Conservation (phyloP, 2,329 filamentous ascomycete species). For the Aspergillus flavus region DNA sequence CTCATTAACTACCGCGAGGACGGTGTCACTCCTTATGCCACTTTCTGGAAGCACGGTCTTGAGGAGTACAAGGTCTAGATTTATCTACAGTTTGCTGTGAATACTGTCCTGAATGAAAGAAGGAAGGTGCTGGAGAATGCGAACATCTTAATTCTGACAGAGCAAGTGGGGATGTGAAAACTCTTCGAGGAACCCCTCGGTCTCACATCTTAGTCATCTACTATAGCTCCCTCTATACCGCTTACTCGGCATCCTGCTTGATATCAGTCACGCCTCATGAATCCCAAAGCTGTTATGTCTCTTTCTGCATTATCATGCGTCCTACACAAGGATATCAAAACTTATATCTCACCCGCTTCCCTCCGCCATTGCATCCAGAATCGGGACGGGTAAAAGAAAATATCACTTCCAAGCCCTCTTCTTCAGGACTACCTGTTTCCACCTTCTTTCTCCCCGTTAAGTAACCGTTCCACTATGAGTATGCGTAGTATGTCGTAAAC, state of each 20-base stretch:
- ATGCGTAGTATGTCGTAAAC: background rate
- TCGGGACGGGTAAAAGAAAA: background rate
- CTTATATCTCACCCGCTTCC: background rate
- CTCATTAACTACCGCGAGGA: conserved; percentile 98
- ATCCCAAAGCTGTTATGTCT: conserved; percentile 31
- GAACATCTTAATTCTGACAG: conserved; percentile 5
- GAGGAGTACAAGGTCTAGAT: conserved; percentile 85
- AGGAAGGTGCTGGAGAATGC: conserved; percentile 20
- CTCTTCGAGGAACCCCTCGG: background rate
- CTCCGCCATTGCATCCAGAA: background rate
- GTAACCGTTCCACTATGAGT: background rate
- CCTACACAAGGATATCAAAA: background rate
- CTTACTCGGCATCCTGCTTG: conserved; percentile 34
- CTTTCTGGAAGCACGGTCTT: conserved; percentile 94
- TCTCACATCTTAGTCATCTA: conserved; percentile 7
- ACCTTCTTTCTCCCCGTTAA: background rate
- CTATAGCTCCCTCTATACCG: conserved; percentile 23
- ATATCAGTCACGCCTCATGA: conserved; percentile 42
- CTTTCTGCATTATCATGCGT: conserved; percentile 2
- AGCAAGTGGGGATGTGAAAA: background rate
- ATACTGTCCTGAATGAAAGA: conserved; percentile 26
- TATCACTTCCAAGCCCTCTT: background rate
- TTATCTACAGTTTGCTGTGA: conserved; percentile 15
- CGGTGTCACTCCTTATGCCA: conserved; percentile 84
- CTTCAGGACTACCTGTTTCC: background rate